Evolutionary conservation across 2,329 filamentous ascomycete species (phyloP).

Genomic region (Trichoderma aggressivum): DNA sequence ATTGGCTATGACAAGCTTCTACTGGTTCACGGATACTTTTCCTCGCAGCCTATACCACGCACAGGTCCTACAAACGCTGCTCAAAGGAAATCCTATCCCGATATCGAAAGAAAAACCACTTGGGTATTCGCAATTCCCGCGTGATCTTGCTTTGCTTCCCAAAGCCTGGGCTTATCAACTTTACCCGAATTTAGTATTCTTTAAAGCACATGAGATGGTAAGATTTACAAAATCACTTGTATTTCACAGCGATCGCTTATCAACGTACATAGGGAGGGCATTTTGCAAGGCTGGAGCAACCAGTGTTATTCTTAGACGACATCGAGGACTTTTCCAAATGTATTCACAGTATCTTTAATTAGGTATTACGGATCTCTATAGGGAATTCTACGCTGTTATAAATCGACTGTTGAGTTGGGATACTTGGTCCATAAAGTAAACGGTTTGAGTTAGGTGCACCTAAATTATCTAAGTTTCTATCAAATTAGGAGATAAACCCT

Average conservation of each 20-base stretch:
- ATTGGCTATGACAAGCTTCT: neutral
- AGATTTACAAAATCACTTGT: neutral
- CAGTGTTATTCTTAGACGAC: neutral
- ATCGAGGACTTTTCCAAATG: neutral
- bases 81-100: neutral
- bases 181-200: neutral
- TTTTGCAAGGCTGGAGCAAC: neutral
- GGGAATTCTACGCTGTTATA: neutral
- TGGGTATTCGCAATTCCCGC: neutral
- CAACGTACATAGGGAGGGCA: neutral
- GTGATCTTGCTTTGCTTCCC: neutral
- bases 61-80: neutral
- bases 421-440: neutral
- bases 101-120: neutral
- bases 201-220: neutral
- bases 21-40: neutral
- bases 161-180: neutral
- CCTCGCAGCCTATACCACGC: neutral
- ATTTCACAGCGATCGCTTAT: neutral
- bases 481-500: neutral
- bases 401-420: neutral
- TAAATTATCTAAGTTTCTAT: neutral
- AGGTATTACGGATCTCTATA: neutral
- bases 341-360: neutral
- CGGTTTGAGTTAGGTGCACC: neutral